These are phyloP conservation scores for Fusarium coicis DNA, from an alignment of 2,329 filamentous ascomycete species.

Conservation along the genomic window DNA sequence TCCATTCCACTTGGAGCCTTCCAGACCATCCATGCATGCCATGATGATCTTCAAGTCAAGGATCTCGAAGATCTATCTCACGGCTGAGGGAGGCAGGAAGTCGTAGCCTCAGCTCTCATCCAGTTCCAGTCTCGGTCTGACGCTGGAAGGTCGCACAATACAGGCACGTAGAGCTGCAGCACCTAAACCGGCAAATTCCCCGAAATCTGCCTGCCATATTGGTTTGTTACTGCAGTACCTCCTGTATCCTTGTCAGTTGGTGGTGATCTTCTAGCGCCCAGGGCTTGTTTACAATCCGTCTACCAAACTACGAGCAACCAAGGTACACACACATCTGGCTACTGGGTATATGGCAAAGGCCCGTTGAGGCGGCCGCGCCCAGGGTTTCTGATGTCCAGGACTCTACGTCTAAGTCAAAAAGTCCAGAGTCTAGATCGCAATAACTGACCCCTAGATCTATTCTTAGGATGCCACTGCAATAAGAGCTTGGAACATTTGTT, in stretches of 20 bases:
- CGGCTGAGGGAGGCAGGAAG: slow-evolving; percentile 39
- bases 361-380: slow-evolving; percentile 15
- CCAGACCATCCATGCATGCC: slow-evolving; percentile 51
- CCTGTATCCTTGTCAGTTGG: slow-evolving; percentile 10
- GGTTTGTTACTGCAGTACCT: slow-evolving; percentile 10
- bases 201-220: slow-evolving; percentile 36
- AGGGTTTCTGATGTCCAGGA: background rate
- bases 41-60: slow-evolving; percentile 51
- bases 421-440: background rate
- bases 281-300: background rate
- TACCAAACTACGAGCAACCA: background rate
- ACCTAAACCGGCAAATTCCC: slow-evolving; percentile 6
- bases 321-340: background rate
- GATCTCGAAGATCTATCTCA: slow-evolving; percentile 55
- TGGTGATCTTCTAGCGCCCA: background rate
- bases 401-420: background rate
- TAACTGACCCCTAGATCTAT: slow-evolving; percentile 1
- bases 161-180: background rate
- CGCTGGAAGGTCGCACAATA: slow-evolving; percentile 14
- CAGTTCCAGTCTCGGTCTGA: slow-evolving; percentile 45
- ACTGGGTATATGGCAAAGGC: background rate
- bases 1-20: slow-evolving; percentile 48
- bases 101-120: slow-evolving; percentile 44
- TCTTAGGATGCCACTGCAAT: background rate
- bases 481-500: background rate